A percentile compares a stretch with the other conserved stretches of the same genome.
Evolutionary conservation across 2,329 filamentous ascomycete genomes (phyloP).

Genomic region (Neonectria coccinea): DNA sequence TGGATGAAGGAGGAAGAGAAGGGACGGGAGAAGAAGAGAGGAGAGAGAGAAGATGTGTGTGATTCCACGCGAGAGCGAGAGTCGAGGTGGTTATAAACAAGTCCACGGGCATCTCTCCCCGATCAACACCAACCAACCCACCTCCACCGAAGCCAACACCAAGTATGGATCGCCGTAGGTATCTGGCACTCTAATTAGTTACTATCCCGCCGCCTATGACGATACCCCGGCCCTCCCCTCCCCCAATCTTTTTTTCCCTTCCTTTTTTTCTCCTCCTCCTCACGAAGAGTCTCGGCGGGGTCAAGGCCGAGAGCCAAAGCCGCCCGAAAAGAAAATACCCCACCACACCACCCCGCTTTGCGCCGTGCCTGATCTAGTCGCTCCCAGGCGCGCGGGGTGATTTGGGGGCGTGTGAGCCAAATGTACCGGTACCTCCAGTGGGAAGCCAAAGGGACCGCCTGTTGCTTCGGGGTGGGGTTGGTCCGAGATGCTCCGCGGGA

Average conservation of each 20-base stretch:
- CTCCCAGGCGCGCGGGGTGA: conserved; percentile 20
- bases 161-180: not conserved
- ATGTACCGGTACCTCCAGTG: not conserved
- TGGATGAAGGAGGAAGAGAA: not conserved
- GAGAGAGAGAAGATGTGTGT: not conserved
- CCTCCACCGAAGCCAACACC: not conserved
- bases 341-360: conserved; percentile 30
- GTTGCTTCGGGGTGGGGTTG: conserved; percentile 43
- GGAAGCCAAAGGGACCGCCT: not conserved
- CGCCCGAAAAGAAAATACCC: conserved; percentile 24
- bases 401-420: not conserved
- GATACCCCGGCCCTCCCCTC: not conserved
- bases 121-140: not conserved
- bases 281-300: conserved; percentile 38
- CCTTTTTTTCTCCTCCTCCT: conserved; percentile 27
- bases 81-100: conserved; percentile 30
- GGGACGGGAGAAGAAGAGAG: not conserved
- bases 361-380: conserved; percentile 23
- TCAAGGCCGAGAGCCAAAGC: conserved; percentile 29
- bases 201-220: not conserved
- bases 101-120: conserved; percentile 12
- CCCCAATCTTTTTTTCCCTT: conserved; percentile 15
- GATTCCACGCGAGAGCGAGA: conserved; percentile 18
- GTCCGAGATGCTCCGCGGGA: conserved; percentile 32
- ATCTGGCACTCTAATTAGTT: not conserved